phyloP scores from a whole-genome alignment of 192 early-diverging fungal genomes.

The Chytriomyces sp. region DNA sequence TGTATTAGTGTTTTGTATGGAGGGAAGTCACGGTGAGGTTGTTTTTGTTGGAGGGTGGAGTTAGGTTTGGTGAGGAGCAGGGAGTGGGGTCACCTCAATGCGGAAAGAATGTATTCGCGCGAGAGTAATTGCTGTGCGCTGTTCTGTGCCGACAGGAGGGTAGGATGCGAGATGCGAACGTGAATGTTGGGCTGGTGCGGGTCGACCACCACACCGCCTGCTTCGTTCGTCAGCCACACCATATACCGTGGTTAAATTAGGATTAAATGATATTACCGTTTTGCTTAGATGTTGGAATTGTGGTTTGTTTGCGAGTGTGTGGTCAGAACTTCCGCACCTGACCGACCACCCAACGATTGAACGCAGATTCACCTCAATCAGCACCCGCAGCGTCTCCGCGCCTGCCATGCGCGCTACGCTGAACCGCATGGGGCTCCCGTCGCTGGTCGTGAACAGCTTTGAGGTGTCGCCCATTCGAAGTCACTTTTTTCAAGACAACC shows the following conservation, averaged over 20 bases:
- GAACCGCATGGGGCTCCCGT: neutral
- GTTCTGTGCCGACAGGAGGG: neutral
- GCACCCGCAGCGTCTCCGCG: neutral
- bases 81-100: neutral
- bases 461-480: too few relatives aligned
- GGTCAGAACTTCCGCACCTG: neutral
- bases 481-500: too few relatives aligned
- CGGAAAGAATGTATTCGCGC: neutral
- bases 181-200: neutral
- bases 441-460: neutral
- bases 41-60: neutral
- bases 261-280: too few relatives aligned
- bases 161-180: neutral
- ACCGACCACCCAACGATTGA: neutral
- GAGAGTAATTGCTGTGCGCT: too few relatives aligned
- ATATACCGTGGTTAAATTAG: too few relatives aligned
- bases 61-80: neutral
- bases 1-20: neutral
- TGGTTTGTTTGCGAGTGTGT: neutral
- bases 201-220: neutral
- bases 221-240: too few relatives aligned
- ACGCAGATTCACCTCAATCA: neutral
- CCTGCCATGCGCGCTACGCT: neutral
- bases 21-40: neutral
- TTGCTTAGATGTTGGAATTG: too few relatives aligned